Evolutionary conservation across 2,329 filamentous ascomycete species (phyloP).

Genomic region (Penicillium sp.): DNA sequence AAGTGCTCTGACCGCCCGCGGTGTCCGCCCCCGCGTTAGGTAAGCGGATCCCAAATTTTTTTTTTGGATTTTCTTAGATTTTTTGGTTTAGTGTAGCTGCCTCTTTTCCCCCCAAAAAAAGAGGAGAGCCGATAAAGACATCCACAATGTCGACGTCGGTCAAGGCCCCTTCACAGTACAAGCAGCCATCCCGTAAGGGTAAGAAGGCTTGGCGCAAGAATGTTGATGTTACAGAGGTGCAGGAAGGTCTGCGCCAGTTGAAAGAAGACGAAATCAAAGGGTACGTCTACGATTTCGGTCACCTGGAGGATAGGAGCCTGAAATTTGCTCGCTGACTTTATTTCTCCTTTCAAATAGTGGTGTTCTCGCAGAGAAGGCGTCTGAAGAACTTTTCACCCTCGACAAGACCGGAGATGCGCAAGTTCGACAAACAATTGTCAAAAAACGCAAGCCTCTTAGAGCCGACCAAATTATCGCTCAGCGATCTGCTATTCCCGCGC

Average conservation of each 20-base stretch:
- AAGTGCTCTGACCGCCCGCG: slow-evolving; percentile 21
- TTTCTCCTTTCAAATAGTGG: slow-evolving; percentile 51
- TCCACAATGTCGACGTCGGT: slow-evolving; percentile 31
- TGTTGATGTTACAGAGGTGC: slow-evolving; percentile 82
- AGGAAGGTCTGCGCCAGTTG: slow-evolving; percentile 72
- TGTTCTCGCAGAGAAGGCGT: slow-evolving; percentile 73
- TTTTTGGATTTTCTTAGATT: slow-evolving; percentile 25
- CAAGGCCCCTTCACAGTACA: slow-evolving; percentile 68
- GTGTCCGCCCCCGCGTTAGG: slow-evolving; percentile 25
- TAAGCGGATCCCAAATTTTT: slow-evolving; percentile 26
- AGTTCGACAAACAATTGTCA: slow-evolving; percentile 60
- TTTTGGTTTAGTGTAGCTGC: slow-evolving; percentile 4
- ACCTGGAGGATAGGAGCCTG: too few species aligned
- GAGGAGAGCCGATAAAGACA: slow-evolving; percentile 23
- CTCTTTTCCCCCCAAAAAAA: slow-evolving; percentile 2
- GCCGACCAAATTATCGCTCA: slow-evolving; percentile 85
- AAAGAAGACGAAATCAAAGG: slow-evolving; percentile 89
- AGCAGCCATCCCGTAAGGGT: slow-evolving; percentile 88
- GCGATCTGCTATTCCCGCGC: slow-evolving; percentile 73
- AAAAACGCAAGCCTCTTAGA: slow-evolving; percentile 71
- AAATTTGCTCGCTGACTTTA: slow-evolving; percentile 5
- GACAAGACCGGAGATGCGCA: slow-evolving; percentile 67
- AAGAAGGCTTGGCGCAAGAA: slow-evolving; percentile 99
- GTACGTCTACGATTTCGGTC: slow-evolving; percentile 41
- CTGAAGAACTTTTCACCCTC: slow-evolving; percentile 77